These are phyloP conservation scores for Aureobasidium pullulans DNA, from an alignment of 2,329 filamentous ascomycete genomes.

Conservation along the genomic window DNA sequence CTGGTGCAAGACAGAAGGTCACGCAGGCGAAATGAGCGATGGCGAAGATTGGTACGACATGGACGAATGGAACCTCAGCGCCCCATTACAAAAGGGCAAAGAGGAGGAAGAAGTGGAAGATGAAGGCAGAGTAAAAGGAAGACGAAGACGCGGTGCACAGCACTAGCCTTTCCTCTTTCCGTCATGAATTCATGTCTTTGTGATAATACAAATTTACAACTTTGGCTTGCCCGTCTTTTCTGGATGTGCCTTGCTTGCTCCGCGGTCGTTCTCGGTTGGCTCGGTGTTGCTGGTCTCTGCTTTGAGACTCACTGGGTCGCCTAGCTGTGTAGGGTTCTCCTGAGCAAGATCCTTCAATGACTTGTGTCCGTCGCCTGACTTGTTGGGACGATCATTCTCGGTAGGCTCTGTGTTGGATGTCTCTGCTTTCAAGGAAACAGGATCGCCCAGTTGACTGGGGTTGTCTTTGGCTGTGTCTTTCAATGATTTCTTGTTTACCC, in stretches of 20 bases:
- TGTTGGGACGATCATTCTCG: conserved; percentile 20
- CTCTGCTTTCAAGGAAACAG: conserved; percentile 30
- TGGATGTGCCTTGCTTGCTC: conserved; percentile 19
- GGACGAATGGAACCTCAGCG: conserved; percentile 68
- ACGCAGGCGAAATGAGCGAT: conserved; percentile 72
- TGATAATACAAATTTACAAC: conserved; percentile 18
- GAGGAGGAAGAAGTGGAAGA: conserved; percentile 79
- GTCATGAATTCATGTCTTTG: neutral
- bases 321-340: conserved; percentile 23
- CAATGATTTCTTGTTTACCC: conserved; percentile 13
- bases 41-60: conserved; percentile 86
- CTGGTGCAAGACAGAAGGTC: conserved; percentile 73
- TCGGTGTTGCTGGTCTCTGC: conserved; percentile 24
- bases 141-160: conserved; percentile 31
- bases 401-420: conserved; percentile 25
- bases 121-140: conserved; percentile 43
- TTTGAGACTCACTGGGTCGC: conserved; percentile 25
- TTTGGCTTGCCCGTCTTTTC: conserved; percentile 25
- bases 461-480: conserved; percentile 22
- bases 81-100: conserved; percentile 72
- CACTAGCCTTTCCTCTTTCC: neutral
- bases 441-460: conserved; percentile 29
- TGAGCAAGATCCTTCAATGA: conserved; percentile 22
- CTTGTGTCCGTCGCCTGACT: conserved; percentile 15
- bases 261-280: conserved; percentile 27